phyloP scores from a whole-genome alignment of 1,284 basidiomycete species.

The Microbotryum scabiosae region DNA sequence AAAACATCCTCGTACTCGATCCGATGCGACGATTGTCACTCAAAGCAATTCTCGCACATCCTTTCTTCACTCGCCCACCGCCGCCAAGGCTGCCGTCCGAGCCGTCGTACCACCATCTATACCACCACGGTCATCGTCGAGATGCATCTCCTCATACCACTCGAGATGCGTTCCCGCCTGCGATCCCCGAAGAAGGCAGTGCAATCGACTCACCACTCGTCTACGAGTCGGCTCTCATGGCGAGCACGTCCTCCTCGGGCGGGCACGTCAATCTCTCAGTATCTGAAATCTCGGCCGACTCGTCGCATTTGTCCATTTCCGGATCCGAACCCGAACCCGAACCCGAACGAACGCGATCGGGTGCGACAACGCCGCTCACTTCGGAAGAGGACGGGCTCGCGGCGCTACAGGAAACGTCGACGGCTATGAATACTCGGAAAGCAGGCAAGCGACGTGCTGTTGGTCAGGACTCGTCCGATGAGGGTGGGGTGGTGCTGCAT shows the following conservation, averaged over 20 bases:
- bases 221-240: slow-evolving; percentile 11
- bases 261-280: not conserved
- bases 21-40: slow-evolving; percentile 68
- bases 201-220: not conserved
- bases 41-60: slow-evolving; percentile 73
- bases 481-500: slow-evolving; percentile 36
- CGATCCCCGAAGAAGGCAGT: slow-evolving; percentile 38
- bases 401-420: not conserved
- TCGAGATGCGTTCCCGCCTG: slow-evolving; percentile 38
- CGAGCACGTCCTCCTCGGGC: slow-evolving; percentile 31
- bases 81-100: slow-evolving; percentile 29
- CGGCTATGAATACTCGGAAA: not conserved
- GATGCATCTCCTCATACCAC: slow-evolving; percentile 27
- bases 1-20: slow-evolving; percentile 69
- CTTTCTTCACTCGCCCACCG: slow-evolving; percentile 67
- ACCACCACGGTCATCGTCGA: slow-evolving; percentile 4
- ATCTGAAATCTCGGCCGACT: slow-evolving; percentile 32
- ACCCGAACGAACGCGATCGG: slow-evolving; percentile 28
- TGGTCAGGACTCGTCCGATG: not conserved
- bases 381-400: slow-evolving; percentile 36
- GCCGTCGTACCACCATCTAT: slow-evolving; percentile 5
- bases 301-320: slow-evolving; percentile 34
- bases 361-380: slow-evolving; percentile 39
- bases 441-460: slow-evolving; percentile 13
- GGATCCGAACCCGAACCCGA: slow-evolving; percentile 34